phyloP scores from a whole-genome alignment of 2,329 filamentous ascomycete species.

The Paraconiothyrium brasiliense region DNA sequence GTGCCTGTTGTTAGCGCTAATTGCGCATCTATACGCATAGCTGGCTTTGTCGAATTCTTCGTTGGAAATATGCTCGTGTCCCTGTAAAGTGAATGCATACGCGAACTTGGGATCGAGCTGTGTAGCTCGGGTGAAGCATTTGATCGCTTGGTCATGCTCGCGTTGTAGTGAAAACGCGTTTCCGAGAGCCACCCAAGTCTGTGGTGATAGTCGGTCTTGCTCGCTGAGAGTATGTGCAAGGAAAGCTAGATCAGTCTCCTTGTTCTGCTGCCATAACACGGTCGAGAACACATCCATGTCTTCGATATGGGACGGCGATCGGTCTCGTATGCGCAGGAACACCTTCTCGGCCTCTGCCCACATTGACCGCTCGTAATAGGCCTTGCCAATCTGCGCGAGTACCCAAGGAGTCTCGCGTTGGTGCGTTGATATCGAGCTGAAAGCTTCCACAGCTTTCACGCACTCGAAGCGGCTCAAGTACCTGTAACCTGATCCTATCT shows the following conservation, averaged over 20 bases:
- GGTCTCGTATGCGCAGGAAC: conserved; percentile 79
- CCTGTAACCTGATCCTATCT: conserved; percentile 82
- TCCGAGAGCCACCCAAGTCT: conserved; percentile 95
- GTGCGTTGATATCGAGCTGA: conserved; percentile 72
- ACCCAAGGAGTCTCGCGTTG: conserved; percentile 96
- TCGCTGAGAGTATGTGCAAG: conserved; percentile 91
- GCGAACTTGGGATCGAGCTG: conserved; percentile 90
- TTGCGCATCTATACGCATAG: conserved; percentile 83
- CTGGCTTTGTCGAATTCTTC: conserved; percentile 98
- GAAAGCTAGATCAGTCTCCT: conserved; percentile 89
- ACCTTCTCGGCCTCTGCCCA: conserved; percentile 88
- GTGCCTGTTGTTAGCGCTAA: conserved; percentile 85
- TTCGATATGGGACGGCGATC: conserved; percentile 83
- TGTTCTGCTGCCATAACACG: conserved; percentile 97
- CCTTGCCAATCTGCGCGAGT: conserved; percentile 86
- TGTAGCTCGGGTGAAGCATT: conserved; percentile 93
- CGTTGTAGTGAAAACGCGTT: conserved; percentile 93
- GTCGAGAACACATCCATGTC: conserved; percentile 99
- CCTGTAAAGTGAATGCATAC: conserved; percentile 94
- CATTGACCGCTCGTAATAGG: conserved; percentile 87
- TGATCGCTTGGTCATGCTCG: conserved; percentile 93
- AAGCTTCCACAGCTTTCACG: conserved; percentile 77
- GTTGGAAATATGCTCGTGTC: conserved; percentile 93
- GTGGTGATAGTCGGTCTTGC: conserved; percentile 84
- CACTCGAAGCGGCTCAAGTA: conserved; percentile 82